Base-by-base conservation (phyloP, 768 basidiomycete genomes). In the Amanita subjunquillea region DNA sequence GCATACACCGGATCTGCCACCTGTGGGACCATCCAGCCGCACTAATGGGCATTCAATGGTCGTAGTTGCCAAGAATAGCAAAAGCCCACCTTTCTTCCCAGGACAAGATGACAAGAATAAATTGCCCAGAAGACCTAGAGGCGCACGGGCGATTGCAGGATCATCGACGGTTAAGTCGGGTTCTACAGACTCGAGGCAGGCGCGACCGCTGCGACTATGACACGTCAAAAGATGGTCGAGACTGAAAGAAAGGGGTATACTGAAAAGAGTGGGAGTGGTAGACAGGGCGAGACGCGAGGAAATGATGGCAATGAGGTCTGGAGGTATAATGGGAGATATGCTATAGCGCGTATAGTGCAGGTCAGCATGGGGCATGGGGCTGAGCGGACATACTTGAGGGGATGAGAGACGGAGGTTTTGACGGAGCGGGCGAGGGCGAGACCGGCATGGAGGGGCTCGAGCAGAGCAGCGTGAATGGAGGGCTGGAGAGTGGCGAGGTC, bases 21-120 rank as follows among this genome's bases (percentile, higher is more conserved):
- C 82, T 8, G 85, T 76, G 29, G 88, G 85, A 3, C 89, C 89
- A 48, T 73, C 72, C 23, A 89, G 69, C 51, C 89, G 80, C 15
- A 89, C 86, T 88, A 47, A 9, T 29, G 37, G 34, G 53, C 22
- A 48, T 4, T 32, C 22, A 45, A 36, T 46, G 39, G 23, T 38
- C 30, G 44, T 34, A 10, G 39, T 20, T 30, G 40, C 47, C 47
- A 25, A 32, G 22, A 39, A 36, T 15, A 27, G n/a, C 48, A 37
- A 46, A 50, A 37, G 25, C 66, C 8, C 29, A 84, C 86, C 84
- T 76, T 96, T 92, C 68, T 98, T 98, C 3, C 94, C 94, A 2
- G 94, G 94, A 69, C 95, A 97, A 5, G 89, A 92, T 5, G 88
- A 91, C 30, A 97, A 66, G 48, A 85, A 76, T 20, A 98, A 69